Conservation (phyloP, 331 rosid genomes). For the Acacia concinna region DNA sequence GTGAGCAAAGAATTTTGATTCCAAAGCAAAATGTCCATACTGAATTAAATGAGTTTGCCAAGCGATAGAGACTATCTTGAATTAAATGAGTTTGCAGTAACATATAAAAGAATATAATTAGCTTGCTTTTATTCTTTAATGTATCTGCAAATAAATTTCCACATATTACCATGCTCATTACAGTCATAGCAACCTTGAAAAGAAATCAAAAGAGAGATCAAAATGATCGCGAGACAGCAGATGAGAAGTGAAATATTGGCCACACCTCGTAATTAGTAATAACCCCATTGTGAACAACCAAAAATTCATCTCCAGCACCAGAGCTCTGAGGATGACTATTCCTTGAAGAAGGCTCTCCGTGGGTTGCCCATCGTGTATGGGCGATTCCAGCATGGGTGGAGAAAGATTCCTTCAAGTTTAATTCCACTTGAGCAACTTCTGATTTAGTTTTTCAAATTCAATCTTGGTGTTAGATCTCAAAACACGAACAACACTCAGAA, state of each 20-base stretch:
- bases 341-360: slow-evolving; percentile 92
- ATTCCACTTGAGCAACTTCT: slow-evolving; percentile 67
- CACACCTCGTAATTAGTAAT: slow-evolving; percentile 87
- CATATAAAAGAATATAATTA: background rate
- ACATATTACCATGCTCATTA: background rate
- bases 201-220: background rate
- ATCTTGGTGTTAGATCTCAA: too few species aligned
- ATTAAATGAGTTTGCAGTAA: background rate
- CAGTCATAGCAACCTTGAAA: background rate
- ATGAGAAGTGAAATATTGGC: background rate
- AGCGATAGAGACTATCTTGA: background rate
- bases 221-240: slow-evolving; percentile 12
- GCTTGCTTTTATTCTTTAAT: background rate
- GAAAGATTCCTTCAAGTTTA: slow-evolving; percentile 72
- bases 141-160: background rate
- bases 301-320: slow-evolving; percentile 70
- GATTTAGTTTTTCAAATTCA: slow-evolving; percentile 15
- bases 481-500: too few species aligned
- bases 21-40: background rate
- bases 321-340: slow-evolving; percentile 97
- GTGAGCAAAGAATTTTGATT: background rate
- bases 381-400: slow-evolving; percentile 85
- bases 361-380: slow-evolving; percentile 99
- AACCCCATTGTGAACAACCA: slow-evolving; percentile 95
- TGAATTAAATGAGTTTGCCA: background rate